Conservation (phyloP, 2,329 filamentous ascomycete genomes). For the Sporothrix pallida region DNA sequence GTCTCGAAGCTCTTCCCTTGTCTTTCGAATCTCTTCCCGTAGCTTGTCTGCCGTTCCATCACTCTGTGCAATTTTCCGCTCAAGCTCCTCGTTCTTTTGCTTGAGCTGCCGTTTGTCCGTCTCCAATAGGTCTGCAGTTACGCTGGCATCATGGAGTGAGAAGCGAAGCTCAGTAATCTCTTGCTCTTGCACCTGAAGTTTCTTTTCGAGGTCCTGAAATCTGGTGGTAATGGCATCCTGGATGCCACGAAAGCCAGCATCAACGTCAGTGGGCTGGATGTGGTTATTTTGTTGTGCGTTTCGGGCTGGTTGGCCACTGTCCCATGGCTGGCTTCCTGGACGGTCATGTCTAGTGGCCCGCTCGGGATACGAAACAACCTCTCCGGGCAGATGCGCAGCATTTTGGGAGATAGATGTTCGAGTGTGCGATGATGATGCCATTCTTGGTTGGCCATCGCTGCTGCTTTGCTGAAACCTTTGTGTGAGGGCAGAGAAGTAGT, state of each 20-base stretch:
- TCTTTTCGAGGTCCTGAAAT: constrained; percentile 32
- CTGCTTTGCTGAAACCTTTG: constrained; percentile 20
- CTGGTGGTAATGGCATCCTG: constrained; percentile 34
- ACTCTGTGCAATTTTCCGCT: constrained; percentile 42
- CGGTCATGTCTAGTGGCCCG: neutral
- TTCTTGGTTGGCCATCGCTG: neutral
- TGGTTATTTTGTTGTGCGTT: constrained; percentile 5
- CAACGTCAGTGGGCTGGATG: neutral
- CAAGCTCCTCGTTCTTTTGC: constrained; percentile 36
- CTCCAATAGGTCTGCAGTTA: constrained; percentile 26
- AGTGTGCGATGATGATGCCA: neutral
- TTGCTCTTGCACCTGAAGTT: constrained; percentile 25
- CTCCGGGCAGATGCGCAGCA: neutral
- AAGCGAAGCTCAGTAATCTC: constrained; percentile 35
- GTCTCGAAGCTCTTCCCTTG: constrained; percentile 52
- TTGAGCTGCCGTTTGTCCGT: constrained; percentile 36
- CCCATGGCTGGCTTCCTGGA: constrained; percentile 7
- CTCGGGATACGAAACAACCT: neutral
- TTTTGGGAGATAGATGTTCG: neutral
- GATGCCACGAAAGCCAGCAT: constrained; percentile 24
- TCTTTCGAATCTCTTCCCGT: constrained; percentile 47
- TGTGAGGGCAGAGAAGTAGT: constrained; percentile 33
- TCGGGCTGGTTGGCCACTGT: neutral
- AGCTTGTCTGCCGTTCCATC: constrained; percentile 42
- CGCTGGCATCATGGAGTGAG: constrained; percentile 32